Evolutionary conservation across 2,329 filamentous ascomycete species (phyloP), one percentile per base, ranked within the genome.

Genomic region (Penicillium sclerotiorum): DNA sequence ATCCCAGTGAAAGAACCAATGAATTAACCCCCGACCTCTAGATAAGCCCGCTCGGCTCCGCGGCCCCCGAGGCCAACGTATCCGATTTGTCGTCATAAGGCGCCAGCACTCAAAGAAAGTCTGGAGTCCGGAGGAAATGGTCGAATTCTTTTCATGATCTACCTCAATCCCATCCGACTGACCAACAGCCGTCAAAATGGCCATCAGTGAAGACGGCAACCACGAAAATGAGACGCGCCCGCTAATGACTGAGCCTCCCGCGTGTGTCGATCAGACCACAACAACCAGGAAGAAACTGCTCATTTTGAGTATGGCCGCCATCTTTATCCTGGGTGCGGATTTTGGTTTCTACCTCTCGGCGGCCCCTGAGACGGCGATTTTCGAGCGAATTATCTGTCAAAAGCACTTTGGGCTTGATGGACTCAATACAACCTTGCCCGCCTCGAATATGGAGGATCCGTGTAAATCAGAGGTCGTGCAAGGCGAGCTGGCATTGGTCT

Each of bases 391-490:
- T 37, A 60, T 65, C 38, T 65, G 65, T 38, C 53, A 49, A 17
- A 57, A 63, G 9, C 56, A 63, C 36, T 20, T 49, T 4, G n/a
- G 47, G 35, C 47, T 49, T 8, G 27, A 46, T 18, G 18, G 18
- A 5, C 20, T 20, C 2, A 49, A 55, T 21, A 17, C 17, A 2
- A 50, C 44, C 7, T 17, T 22, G 9, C 20, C 18, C 8, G 35
- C 30, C 3, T 17, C 39, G 13, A 37, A 21, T 15, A 9, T 11
- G 15, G 22, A 28, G 9, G 45, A 61, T 27, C 56, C 52, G 12
- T 69, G 66, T 38, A 68, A 69, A 56, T 61, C 64, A 5, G 65
- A 65, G 20, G 47, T 48, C 12, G 64, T 69, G 12, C 66, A 69
- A 39, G 61, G 53, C 13, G 65, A 69, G 42, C 38, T 68, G 36